Evolutionary conservation across 176 grass and related monocot genomes (phyloP).

Genomic region (Cenchrus fungigraminus): DNA sequence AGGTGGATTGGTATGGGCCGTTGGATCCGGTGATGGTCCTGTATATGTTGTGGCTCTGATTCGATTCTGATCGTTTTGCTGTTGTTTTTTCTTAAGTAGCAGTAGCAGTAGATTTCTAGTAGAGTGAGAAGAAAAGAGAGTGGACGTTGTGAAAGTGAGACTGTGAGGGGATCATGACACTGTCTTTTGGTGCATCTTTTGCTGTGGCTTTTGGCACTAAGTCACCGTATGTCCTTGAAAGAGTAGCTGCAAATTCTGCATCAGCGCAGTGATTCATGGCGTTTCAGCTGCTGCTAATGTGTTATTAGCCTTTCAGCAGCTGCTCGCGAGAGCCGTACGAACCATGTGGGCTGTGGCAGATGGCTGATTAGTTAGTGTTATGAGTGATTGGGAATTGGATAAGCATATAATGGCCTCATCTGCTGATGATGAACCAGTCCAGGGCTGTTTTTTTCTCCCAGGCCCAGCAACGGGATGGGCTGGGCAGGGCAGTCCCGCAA

Average conservation of each 20-base stretch:
- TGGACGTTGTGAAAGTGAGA: neutral
- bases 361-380: neutral
- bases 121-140: neutral
- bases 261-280: neutral
- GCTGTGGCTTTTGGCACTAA: constrained; percentile 11
- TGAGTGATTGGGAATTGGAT: neutral
- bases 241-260: neutral
- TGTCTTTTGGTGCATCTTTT: neutral
- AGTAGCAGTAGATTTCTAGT: neutral
- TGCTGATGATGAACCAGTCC: neutral
- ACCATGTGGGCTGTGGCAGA: neutral
- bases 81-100: neutral
- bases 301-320: neutral
- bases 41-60: neutral
- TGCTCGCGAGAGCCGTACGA: neutral
- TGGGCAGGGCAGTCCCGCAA: no score
- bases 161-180: neutral
- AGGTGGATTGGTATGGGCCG: neutral
- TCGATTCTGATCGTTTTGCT: constrained; percentile 14
- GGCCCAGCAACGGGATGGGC: neutral
- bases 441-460: neutral
- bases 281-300: neutral
- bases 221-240: neutral
- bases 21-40: constrained; percentile 27
- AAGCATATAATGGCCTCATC: neutral